A percentile compares a stretch with the other conserved stretches of the same genome.
Conservation (phyloP, 139 green algal genomes). For the Picochlorum sp. region DNA sequence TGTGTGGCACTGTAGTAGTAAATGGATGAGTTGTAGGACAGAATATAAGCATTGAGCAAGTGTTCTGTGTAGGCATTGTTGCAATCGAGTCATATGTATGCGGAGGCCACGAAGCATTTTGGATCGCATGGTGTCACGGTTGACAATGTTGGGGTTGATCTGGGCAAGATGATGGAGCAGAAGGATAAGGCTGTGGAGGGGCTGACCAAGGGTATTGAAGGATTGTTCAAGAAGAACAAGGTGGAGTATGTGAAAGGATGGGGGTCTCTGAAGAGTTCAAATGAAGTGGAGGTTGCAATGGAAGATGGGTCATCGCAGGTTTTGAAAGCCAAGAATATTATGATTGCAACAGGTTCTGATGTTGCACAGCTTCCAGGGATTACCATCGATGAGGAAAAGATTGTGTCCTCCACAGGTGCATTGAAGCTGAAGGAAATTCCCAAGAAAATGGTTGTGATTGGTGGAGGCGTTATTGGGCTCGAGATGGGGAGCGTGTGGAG, state of each 20-base stretch:
- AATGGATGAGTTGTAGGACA: neutral
- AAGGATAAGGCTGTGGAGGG: constrained; percentile 82
- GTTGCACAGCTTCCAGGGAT: constrained; percentile 79
- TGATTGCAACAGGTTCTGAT: constrained; percentile 94
- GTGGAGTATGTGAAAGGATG: constrained; percentile 91
- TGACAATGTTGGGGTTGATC: constrained; percentile 54
- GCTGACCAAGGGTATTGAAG: constrained; percentile 96
- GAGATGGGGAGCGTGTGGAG: constrained; percentile 96
- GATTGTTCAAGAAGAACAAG: constrained; percentile 99
- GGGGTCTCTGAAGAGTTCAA: constrained; percentile 65
- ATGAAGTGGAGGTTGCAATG: constrained; percentile 73
- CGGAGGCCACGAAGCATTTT: constrained; percentile 81
- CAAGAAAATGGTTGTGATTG: constrained; percentile 91
- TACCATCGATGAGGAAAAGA: constrained; percentile 88
- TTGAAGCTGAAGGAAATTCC: constrained; percentile 81
- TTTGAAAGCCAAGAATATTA: constrained; percentile 82
- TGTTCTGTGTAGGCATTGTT: constrained; percentile 61
- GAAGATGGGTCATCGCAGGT: constrained; percentile 56
- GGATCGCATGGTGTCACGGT: constrained; percentile 72
- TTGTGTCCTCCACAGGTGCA: constrained; percentile 95
- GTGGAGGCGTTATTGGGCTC: constrained; percentile 92
- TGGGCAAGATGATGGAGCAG: constrained; percentile 86
- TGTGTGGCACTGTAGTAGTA: constrained; percentile 7
- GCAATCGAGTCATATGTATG: constrained; percentile 88
- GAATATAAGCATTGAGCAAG: constrained; percentile 1